Evolutionary conservation across 2,329 filamentous ascomycete species (phyloP), one percentile per base, ranked within the genome.

Genomic region (Penicillium hordei): DNA sequence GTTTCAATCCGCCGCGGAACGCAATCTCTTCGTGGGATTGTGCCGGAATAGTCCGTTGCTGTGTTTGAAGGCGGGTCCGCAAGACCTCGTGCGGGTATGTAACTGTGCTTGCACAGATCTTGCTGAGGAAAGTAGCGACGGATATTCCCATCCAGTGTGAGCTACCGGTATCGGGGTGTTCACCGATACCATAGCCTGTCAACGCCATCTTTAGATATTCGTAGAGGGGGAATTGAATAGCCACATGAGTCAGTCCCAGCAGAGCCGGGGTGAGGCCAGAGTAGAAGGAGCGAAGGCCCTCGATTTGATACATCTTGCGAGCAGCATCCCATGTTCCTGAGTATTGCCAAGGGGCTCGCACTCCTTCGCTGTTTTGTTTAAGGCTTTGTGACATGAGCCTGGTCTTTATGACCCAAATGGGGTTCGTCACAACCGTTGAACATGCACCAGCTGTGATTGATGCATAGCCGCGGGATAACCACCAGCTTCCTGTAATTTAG

Each of bases 381-480:
- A 80, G 75, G 64, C 84, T 87, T 78, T 97, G 94, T 38, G 94
- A 96, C 94, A 97, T 97, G 67, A 99, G 84, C 65, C 94, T 85
- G 48, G 94, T 99, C 78, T 99, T 99, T 79, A 99, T 96, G 38
- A 99, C 94, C 94, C 94, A 99, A 60, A 99, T 99, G 0, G 94
- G 94, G 75, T 97, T 99, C 25, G 94, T 99, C 61, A 89, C 89
- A 62, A 97, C 83, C 4, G 94, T 99, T 65, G 93, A 97, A 78
- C 90, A 96, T 60, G 87, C 92, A 52, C 94, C 94, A 25, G 93
- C 94, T 56, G 92, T 84, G 60, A 99, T 86, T 10, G 94, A 96
- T 23, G 94, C 94, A 80, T 90, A 93, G 64, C 94, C 89, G 71
- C 91, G 91, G 68, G 93, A 85, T 44, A 91, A 73, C 78, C 90